Evolutionary conservation across 73 alveolate genomes (phyloP).

Genomic region (Breviolum minutum): DNA sequence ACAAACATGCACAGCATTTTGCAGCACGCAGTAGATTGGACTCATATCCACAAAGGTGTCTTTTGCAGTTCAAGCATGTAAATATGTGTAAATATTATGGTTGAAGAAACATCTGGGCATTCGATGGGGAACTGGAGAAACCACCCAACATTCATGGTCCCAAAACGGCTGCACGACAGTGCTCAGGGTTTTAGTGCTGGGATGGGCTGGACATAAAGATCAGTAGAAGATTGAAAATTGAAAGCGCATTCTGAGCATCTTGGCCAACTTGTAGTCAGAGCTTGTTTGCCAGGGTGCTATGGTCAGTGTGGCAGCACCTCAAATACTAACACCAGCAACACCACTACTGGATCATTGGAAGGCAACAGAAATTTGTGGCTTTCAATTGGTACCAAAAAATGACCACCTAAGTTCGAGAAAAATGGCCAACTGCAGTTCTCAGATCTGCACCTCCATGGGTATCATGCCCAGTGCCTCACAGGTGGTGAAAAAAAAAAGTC

Average conservation of each 20-base stretch:
- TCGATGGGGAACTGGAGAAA: too few species aligned
- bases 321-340: neutral
- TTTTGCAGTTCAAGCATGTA: too few species aligned
- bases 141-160: neutral
- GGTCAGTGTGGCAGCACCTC: conserved; percentile 80
- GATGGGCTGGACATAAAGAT: too few species aligned
- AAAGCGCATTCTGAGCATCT: neutral
- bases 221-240: too few species aligned
- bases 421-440: neutral
- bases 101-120: too few species aligned
- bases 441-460: neutral
- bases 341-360: neutral
- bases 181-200: too few species aligned
- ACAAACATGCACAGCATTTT: too few species aligned
- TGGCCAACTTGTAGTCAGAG: conserved; percentile 50
- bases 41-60: too few species aligned
- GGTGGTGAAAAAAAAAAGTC: too few species aligned
- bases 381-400: neutral
- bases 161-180: neutral
- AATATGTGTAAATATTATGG: too few species aligned
- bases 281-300: conserved; percentile 84
- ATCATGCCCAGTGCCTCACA: neutral
- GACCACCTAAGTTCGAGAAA: neutral
- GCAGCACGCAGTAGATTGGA: too few species aligned
- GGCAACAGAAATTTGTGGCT: neutral